Evolutionary conservation across 2,329 filamentous ascomycete species (phyloP), one percentile per base, ranked within the genome.

Genomic region (Neodidymelliopsis sp.): DNA sequence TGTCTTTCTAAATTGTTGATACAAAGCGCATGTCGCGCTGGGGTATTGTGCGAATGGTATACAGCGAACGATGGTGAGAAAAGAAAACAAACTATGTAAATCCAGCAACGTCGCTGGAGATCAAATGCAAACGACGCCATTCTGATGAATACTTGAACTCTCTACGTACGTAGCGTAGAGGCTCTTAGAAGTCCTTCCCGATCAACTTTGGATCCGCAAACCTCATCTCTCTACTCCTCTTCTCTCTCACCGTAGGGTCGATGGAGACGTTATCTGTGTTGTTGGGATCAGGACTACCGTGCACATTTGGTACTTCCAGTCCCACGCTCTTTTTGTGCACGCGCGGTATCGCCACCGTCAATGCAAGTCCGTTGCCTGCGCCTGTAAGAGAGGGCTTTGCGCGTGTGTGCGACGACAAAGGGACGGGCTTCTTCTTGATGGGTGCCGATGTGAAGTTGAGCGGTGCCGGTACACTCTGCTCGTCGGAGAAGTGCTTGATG

Each of bases 151-250:
- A 18, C 29, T 16, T 8, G 15, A 16, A 10, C 4, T 18, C 28
- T 30, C 7, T 15, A 30, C 3, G 28, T 9, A 15, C 15, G 7
- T n/a, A 4, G 4, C 18, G 4, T 22, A 11, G 15, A 29, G 13
- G 4, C 19, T 9, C 4, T 53, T 49, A 61, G 34, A 61, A 59
- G 10, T 47, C 30, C 35, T 47, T 53, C 4, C 58, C 58, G 24
- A 61, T 46, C 16, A 60, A 44, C 22, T 52, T 20, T 6, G 62
- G 62, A 24, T 62, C 53, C 6, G 62, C 62, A 29, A 63, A 65
- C 35, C 51, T 25, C 40, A 62, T 28, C 41, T 65, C 62, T 6
- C 44, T 54, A 27, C 56, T 61, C 41, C 62, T 49, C 52, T 62
- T 59, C 33, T 53, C 41, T 33, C 54, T 43, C 16, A 57, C 54